phyloP scores from a whole-genome alignment of 805 yeast species.

The Kazachstania martiniae region DNA sequence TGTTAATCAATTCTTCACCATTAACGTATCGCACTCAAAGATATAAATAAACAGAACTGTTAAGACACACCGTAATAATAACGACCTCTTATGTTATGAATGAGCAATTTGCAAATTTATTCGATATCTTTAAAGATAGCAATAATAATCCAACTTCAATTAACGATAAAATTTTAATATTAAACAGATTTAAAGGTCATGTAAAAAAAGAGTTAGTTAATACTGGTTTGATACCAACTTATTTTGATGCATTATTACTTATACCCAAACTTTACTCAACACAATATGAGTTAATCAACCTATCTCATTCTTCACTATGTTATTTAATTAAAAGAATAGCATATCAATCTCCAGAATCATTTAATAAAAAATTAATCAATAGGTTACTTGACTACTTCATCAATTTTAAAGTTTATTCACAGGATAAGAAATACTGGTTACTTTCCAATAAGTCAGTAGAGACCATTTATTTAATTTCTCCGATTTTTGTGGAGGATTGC shows the following conservation, averaged over 20 bases:
- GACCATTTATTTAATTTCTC: conserved; percentile 21
- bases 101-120: conserved; percentile 1
- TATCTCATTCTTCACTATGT: conserved; percentile 34
- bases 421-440: conserved; percentile 22
- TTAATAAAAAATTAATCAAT: conserved; percentile 6
- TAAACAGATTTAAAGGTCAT: conserved; percentile 26
- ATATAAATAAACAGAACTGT: too few species aligned
- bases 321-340: conserved; percentile 35
- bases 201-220: conserved; percentile 27
- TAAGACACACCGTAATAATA: too few species aligned
- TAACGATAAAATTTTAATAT: conserved; percentile 10
- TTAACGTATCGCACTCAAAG: too few species aligned
- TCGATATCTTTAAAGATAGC: not conserved
- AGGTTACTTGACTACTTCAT: conserved; percentile 8
- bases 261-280: conserved; percentile 1
- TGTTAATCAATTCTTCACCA: too few species aligned
- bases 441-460: conserved; percentile 24
- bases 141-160: conserved; percentile 3
- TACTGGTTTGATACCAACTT: conserved; percentile 12
- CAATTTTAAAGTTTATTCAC: conserved; percentile 3
- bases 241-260: conserved; percentile 18
- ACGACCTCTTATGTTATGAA: too few species aligned
- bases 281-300: conserved; percentile 5
- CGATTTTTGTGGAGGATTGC: conserved; percentile 7
- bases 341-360: conserved; percentile 26